Conservation (phyloP, 2,329 filamentous ascomycete genomes). For the Boeremia lycopersici region DNA sequence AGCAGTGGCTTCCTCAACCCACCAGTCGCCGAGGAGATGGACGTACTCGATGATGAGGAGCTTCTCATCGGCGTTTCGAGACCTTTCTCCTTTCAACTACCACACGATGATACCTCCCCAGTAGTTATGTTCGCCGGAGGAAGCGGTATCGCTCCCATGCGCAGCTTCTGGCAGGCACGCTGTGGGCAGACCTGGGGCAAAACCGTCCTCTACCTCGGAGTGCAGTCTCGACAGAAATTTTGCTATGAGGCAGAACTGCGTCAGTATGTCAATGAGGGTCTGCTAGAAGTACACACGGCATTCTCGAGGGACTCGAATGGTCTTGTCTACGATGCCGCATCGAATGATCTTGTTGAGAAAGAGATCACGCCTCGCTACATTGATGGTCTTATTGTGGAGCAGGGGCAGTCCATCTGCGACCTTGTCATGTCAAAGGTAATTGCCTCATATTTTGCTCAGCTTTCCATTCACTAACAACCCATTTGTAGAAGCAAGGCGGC, state of each 20-base stretch:
- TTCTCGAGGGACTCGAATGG: conserved; percentile 59
- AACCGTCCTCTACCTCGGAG: conserved; percentile 28
- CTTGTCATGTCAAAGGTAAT: conserved; percentile 59
- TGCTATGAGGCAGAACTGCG: conserved; percentile 32
- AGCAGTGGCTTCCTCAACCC: conserved; percentile 63
- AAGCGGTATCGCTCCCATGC: conserved; percentile 32
- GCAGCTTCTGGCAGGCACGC: conserved; percentile 34
- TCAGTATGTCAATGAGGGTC: conserved; percentile 50
- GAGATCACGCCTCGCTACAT: conserved; percentile 60
- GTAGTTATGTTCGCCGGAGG: conserved; percentile 61
- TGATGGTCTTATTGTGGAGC: conserved; percentile 58
- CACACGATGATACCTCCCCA: conserved; percentile 57
- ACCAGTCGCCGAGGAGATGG: conserved; percentile 48
- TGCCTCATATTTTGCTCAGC: neutral
- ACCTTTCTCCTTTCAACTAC: conserved; percentile 59
- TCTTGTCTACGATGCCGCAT: conserved; percentile 52
- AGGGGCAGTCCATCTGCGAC: conserved; percentile 59
- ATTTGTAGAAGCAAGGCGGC: conserved; percentile 18
- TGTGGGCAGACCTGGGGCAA: conserved; percentile 28
- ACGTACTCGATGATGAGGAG: conserved; percentile 50
- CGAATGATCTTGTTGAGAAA: conserved; percentile 56
- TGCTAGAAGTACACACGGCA: conserved; percentile 60
- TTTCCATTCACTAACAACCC: neutral
- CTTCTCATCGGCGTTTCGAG: conserved; percentile 60
- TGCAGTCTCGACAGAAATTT: conserved; percentile 32